Evolutionary conservation across 106 monocot species (phyloP), one percentile per base, ranked within the genome.

Genomic region (Phalaenopsis equestris): DNA sequence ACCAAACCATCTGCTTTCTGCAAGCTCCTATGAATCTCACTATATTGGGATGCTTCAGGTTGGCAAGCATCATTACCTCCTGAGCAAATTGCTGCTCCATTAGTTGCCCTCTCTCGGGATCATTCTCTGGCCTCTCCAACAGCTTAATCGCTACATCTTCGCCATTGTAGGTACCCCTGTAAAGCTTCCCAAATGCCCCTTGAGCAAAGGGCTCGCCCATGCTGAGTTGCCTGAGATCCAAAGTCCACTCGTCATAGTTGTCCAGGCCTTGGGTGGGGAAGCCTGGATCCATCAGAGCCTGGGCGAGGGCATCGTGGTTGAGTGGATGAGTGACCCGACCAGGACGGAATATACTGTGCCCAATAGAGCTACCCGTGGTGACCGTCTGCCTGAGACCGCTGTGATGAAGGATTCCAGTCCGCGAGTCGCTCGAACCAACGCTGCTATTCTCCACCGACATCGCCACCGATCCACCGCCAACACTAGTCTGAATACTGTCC

Each of bases 151-250:
- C 90, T 8, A 90, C 90, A 75, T 90, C 88, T 73, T 85, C 89
- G 3, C 91, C 91, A 55, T 89, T 89, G 73, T 91, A 91, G 6
- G 85, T 87, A n/a, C 91, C 91, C 61, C 77, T 85, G 41, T 91
- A 91, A 15, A 91, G 81, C 84, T 91, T 91, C 48, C 91, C 91
- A 80, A 91, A 91, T n/a, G 91, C 91, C 23, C 91, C 91, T 64
- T 91, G 91, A 3, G 91, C 91, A 67, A 91, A 91, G 2, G 91
- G 77, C 65, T 79, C 56, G 1, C 91, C 91, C 85, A 91, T 91
- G 77, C 83, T 76, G 9, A 91, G 87, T 81, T 84, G 80, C 46
- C 91, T 79, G 42, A 91, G 81, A 79, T 91, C 91, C 36, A 91
- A 80, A 39, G 87, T 82, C 89, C 91, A 91, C 75, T 89, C 89